Evolutionary conservation across 225 moss, liverwort and hornwort genomes (phyloP).

Genomic region (Takakia lepidozioides): DNA sequence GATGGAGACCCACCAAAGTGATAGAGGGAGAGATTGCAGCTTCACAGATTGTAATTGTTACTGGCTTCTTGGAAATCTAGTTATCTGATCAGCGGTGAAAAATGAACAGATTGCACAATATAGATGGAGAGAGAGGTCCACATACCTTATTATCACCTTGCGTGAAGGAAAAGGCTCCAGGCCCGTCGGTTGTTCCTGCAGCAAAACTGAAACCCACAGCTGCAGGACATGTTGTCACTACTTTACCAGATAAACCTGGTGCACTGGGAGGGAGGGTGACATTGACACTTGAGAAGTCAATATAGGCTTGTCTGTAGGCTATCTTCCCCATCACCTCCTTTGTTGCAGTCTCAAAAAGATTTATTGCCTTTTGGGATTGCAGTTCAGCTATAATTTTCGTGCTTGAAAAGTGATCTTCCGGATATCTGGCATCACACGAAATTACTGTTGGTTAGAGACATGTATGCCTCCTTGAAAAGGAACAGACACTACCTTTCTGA

Average conservation of each 20-base stretch:
- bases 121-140: too few relatives aligned
- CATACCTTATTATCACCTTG: constrained; percentile 87
- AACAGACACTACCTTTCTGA: too few relatives aligned
- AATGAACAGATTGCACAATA: too few relatives aligned
- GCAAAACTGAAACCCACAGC: constrained; percentile 98
- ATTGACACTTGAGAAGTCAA: constrained; percentile 67
- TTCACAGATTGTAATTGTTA: too few relatives aligned
- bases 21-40: too few relatives aligned
- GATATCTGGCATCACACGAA: constrained; percentile 55
- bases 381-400: constrained; percentile 78
- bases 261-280: constrained; percentile 62
- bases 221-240: constrained; percentile 78
- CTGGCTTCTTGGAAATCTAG: too few relatives aligned
- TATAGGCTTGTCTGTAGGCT: constrained; percentile 58
- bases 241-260: constrained; percentile 48
- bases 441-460: too few relatives aligned
- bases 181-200: constrained; percentile 97
- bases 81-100: too few relatives aligned
- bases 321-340: constrained; percentile 67
- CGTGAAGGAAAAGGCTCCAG: constrained; percentile 91
- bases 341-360: constrained; percentile 61
- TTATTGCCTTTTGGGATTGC: constrained; percentile 60
- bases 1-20: too few relatives aligned
- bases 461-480: too few relatives aligned
- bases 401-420: constrained; percentile 87